Evolutionary conservation across 441 rosid genomes (phyloP), one percentile per base, ranked within the genome.

Genomic region (Populus hybrid): DNA sequence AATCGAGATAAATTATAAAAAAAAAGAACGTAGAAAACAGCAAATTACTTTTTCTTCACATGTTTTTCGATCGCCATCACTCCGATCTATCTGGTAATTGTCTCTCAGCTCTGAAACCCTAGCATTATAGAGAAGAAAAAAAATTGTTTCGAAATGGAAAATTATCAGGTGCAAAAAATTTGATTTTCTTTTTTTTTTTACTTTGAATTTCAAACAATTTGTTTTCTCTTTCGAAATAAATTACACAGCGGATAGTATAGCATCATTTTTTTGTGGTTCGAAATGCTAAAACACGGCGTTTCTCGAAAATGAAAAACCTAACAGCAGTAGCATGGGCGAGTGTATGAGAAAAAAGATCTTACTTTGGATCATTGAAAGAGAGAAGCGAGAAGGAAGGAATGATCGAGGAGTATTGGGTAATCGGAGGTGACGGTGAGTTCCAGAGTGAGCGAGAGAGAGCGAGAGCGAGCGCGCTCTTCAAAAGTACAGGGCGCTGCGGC

Each of bases 31-130:
- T 26, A 64, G 21, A 10, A 53, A 33, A 69, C 40, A 74, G 68
- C 59, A 28, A 79, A 45, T 71, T 74, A 78, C 75, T 71, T 80
- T 80, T 82, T 79, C 90, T 82, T 85, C 84, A 80, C 84, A 68
- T 77, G 82, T 69, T 69, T 84, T 38, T 77, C 79, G 33, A 50
- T 79, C 71, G 82, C 79, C 92, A 86, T 84, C 75, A 73, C 61
- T 78, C n/a, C 6, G 1, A 12, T 71, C 29, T 35, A 18, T 64
- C 64, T 20, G 9, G 53, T 16, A 8, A 31, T 28, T 45, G 35
- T 69, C 16, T 74, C 74, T 10, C 36, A 16, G 12, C 33, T 68
- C 33, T 26, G 64, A 70, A 79, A 40, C 75, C 69, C 71, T 74
- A n/a, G 71, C 67, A 2, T 6, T 23, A 5, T 9, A 72, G 35